Conservation (phyloP, 768 basidiomycete genomes). For the Russula earlei region DNA sequence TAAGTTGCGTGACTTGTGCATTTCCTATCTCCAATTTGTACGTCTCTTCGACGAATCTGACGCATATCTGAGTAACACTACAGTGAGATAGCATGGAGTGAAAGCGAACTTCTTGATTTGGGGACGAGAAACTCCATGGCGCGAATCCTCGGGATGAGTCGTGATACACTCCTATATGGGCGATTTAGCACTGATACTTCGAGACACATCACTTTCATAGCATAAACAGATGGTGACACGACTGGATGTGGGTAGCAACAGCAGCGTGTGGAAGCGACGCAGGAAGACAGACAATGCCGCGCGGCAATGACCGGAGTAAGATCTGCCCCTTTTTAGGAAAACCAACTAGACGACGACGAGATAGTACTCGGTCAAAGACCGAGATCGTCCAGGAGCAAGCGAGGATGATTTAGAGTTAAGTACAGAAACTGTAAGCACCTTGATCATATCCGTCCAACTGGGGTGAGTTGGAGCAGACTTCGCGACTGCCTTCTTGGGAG, state of each 20-base stretch:
- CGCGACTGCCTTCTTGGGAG: conserved; percentile 37
- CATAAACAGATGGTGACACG: not conserved
- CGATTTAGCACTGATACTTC: conserved; percentile 15
- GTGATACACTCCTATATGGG: conserved; percentile 69
- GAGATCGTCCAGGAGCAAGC: conserved; percentile 16
- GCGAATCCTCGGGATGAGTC: conserved; percentile 62
- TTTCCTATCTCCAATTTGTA: conserved; percentile 77
- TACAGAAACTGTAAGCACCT: conserved; percentile 37
- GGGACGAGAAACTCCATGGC: conserved; percentile 78
- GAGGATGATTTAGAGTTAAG: conserved; percentile 4
- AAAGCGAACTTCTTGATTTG: conserved; percentile 82
- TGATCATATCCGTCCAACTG: conserved; percentile 71
- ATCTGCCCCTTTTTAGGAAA: conserved; percentile 34
- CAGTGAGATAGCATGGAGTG: conserved; percentile 3
- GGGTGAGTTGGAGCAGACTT: conserved; percentile 40
- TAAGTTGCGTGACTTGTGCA: conserved; percentile 69
- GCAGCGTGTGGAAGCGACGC: conserved; percentile 19
- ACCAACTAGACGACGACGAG: conserved; percentile 18
- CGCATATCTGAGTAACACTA: conserved; percentile 1
- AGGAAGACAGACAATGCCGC: conserved; percentile 22
- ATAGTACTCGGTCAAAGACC: not conserved
- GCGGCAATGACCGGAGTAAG: conserved; percentile 29
- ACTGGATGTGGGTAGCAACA: conserved; percentile 10
- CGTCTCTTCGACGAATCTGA: conserved; percentile 71
- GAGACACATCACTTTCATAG: not conserved